Evolutionary conservation across 1,284 basidiomycete genomes (phyloP), one percentile per base, ranked within the genome.

Genomic region (Marasmius tenuissimus): DNA sequence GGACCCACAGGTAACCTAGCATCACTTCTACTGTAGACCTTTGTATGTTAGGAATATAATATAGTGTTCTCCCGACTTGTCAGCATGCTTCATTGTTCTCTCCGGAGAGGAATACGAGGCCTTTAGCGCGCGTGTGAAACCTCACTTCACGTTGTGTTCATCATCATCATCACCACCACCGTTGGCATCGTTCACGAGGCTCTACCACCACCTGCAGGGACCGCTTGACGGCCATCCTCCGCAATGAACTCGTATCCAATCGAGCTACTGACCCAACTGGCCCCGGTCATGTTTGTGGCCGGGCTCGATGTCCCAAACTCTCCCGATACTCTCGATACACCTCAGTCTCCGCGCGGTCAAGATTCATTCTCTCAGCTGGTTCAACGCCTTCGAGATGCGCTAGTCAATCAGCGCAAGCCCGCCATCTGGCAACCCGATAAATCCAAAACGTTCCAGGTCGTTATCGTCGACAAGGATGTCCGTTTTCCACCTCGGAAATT

Each of bases 241-340:
- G 33, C 66, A 60, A 96, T 96, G 94, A 96, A 96, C 75, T 94
- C 93, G 33, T 96, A 96, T 78, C 93, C 93, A 12, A 80, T 85
- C 61, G 93, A 95, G 76, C 79, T 96, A 61, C 80, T 96, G 65
- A 81, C 85, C 49, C 95, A 97, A 73, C 86, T 94, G 57, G 88
- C 87, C 40, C 96, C 96, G 27, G 87, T 97, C 56, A 92, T 97
- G 91, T 97, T 97, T 71, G 90, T 96, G 35, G 93, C 93, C 27
- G 95, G 96, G 0, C 83, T 97, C 40, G 87, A 87, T 61, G 61
- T 64, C 53, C 60, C 55, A 11, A 3, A 61, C 27, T 27, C 71
- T 42, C 33, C 71, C 37, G 34, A 54, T n/a, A 4, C 63, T 37
- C 22, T 70, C 38, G 33, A 66, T 59, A 42, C 68, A 58, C 65